Conservation (phyloP, 164 flowering plant species). For the Piper longum region DNA sequence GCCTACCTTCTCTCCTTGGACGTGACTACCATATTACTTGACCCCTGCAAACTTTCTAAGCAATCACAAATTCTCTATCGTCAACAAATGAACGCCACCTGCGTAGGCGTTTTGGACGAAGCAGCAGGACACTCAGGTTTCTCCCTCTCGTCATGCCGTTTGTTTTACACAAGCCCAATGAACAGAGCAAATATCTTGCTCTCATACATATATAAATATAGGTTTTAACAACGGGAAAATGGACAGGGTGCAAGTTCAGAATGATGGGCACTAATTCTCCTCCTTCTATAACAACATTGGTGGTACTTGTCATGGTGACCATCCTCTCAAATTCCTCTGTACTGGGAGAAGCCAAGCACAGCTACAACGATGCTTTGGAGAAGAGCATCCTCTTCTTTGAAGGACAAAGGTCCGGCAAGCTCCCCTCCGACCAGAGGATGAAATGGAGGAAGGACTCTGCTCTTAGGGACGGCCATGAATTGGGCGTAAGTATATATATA, state of each 20-base stretch:
- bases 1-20: too few species aligned
- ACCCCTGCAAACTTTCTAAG: too few species aligned
- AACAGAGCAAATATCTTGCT: too few species aligned
- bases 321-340: background rate
- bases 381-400: slow-evolving; percentile 12
- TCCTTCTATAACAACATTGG: background rate
- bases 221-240: too few species aligned
- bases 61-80: too few species aligned
- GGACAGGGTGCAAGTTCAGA: background rate
- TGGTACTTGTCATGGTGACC: background rate
- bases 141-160: too few species aligned
- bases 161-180: too few species aligned
- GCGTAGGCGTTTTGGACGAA: too few species aligned
- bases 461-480: background rate
- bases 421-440: slow-evolving; percentile 8
- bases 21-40: too few species aligned
- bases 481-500: slow-evolving; percentile 1
- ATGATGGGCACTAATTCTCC: background rate
- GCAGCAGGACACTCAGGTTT: too few species aligned
- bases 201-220: too few species aligned
- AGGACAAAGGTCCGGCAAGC: slow-evolving; percentile 11
- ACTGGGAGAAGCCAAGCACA: background rate
- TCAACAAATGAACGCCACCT: too few species aligned
- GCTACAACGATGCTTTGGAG: slow-evolving; percentile 5
- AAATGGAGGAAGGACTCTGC: slow-evolving; percentile 11